phyloP scores from a whole-genome alignment of 495 filamentous ascomycete species.

The Acidomyces sp. region DNA sequence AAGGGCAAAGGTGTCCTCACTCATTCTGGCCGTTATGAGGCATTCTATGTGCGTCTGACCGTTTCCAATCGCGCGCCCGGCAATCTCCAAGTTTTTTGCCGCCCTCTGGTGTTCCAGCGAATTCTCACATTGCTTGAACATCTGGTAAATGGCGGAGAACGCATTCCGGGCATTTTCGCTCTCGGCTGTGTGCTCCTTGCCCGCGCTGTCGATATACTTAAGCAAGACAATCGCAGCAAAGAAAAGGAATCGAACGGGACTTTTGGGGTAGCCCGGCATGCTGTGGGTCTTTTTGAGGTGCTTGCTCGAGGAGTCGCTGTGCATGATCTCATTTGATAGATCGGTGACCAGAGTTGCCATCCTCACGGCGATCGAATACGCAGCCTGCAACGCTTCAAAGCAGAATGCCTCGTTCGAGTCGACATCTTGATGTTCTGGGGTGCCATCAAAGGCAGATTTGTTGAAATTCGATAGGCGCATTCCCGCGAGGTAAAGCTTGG shows the following conservation, averaged over 20 bases:
- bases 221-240: slow-evolving; percentile 10
- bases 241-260: slow-evolving; percentile 6
- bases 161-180: slow-evolving; percentile 15
- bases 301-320: neutral
- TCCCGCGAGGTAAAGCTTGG: neutral
- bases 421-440: neutral
- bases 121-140: slow-evolving; percentile 7
- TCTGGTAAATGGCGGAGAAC: slow-evolving; percentile 4
- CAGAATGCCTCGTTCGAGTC: neutral
- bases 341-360: neutral
- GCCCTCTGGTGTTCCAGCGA: slow-evolving; percentile 6
- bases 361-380: neutral
- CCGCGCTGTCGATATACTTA: slow-evolving; percentile 12
- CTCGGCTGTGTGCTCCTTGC: slow-evolving; percentile 1
- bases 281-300: neutral
- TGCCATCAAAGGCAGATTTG: too few species aligned
- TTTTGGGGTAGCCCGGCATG: slow-evolving; percentile 11
- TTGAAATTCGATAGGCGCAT: neutral
- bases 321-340: neutral
- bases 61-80: neutral
- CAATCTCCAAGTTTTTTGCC: slow-evolving; percentile 3
- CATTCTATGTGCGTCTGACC: neutral
- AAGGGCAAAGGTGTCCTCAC: too few species aligned
- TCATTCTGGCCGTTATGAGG: too few species aligned
- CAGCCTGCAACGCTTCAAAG: neutral